These are phyloP conservation scores for Teunomyces panamensis DNA, from an alignment of 805 yeast genomes.

Conservation along the genomic window DNA sequence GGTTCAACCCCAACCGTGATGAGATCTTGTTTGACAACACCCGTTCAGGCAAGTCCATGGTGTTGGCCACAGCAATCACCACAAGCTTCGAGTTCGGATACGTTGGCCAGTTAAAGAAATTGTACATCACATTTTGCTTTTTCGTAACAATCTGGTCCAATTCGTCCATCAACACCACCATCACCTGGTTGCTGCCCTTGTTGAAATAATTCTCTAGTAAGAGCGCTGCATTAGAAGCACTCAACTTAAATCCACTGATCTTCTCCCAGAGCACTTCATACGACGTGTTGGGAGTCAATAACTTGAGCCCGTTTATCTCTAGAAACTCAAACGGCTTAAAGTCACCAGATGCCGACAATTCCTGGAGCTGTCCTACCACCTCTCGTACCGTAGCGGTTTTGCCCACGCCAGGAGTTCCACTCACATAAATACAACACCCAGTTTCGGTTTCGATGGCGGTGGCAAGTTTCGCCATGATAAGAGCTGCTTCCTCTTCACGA, in stretches of 20 bases:
- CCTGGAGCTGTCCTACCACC: slow-evolving; percentile 66
- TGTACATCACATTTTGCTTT: slow-evolving; percentile 85
- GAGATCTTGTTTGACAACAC: slow-evolving; percentile 83
- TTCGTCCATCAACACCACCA: slow-evolving; percentile 85
- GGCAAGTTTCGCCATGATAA: slow-evolving; percentile 65
- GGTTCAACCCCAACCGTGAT: slow-evolving; percentile 82
- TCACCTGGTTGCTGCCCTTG: slow-evolving; percentile 19
- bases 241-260: slow-evolving; percentile 54
- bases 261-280: slow-evolving; percentile 83
- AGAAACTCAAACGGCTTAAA: slow-evolving; percentile 58
- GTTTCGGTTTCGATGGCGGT: slow-evolving; percentile 64
- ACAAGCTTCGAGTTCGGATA: slow-evolving; percentile 73
- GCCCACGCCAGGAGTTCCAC: slow-evolving; percentile 98
- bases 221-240: slow-evolving; percentile 62
- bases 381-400: slow-evolving; percentile 92
- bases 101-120: slow-evolving; percentile 97
- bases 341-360: slow-evolving; percentile 23
- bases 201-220: slow-evolving; percentile 70
- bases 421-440: slow-evolving; percentile 84
- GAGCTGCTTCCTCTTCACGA: slow-evolving; percentile 77
- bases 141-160: slow-evolving; percentile 86
- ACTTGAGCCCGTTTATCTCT: slow-evolving; percentile 89
- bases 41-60: slow-evolving; percentile 96
- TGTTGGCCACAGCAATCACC: slow-evolving; percentile 92
- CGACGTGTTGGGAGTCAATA: slow-evolving; percentile 74